Evolutionary conservation across 805 yeast genomes (phyloP).

Genomic region (Priceomyces haplophilus): DNA sequence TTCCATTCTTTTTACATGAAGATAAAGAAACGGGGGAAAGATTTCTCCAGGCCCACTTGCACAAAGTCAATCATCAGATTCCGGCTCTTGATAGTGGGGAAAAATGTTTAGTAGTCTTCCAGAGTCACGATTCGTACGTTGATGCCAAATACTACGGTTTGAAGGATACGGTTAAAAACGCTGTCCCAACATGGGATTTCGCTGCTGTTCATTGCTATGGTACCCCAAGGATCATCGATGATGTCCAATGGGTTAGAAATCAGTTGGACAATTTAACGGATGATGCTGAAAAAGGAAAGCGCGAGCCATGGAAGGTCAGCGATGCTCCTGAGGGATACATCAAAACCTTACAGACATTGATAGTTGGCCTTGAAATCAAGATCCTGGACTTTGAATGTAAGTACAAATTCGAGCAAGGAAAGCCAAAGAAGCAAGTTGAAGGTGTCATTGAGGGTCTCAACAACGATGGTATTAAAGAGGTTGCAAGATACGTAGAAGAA

Average conservation of each 20-base stretch:
- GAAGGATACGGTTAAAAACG: constrained; percentile 54
- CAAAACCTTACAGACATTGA: constrained; percentile 43
- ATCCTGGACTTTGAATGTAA: constrained; percentile 47
- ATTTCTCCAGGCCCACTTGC: constrained; percentile 52
- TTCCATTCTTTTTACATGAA: constrained; percentile 49
- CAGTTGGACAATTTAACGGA: constrained; percentile 45
- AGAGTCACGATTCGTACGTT: constrained; percentile 50
- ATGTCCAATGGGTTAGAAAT: constrained; percentile 41
- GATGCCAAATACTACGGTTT: constrained; percentile 59
- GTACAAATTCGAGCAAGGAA: constrained; percentile 58
- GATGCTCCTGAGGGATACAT: constrained; percentile 56
- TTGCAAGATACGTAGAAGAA: constrained; percentile 24
- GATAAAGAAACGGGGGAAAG: constrained; percentile 35
- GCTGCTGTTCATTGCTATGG: constrained; percentile 58
- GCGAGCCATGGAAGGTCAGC: constrained; percentile 49
- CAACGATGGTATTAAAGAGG: constrained; percentile 29
- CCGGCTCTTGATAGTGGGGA: constrained; percentile 36
- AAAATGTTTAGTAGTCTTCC: constrained; percentile 51
- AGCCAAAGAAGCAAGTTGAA: constrained; percentile 40
- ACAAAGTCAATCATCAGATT: constrained; percentile 50
- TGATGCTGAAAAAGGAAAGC: constrained; percentile 45
- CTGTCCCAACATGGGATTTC: constrained; percentile 72
- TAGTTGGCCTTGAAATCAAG: constrained; percentile 55
- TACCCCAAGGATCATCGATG: constrained; percentile 43
- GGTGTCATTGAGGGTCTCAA: constrained; percentile 51